Evolutionary conservation across 371 early-diverging fungal genomes (phyloP), one percentile per base, ranked within the genome.

Genomic region (Batkoa obscura): DNA sequence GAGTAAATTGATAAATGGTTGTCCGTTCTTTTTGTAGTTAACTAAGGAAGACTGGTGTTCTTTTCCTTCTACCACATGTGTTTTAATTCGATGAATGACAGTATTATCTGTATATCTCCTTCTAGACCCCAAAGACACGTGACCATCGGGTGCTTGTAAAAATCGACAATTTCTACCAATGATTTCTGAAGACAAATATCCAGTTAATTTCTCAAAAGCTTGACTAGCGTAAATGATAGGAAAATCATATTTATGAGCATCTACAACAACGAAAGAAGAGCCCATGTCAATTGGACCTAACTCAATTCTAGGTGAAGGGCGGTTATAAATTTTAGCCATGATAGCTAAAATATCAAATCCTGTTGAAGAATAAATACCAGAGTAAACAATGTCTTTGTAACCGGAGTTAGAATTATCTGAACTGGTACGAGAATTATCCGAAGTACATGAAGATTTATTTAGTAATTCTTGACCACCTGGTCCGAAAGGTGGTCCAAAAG

Each of bases 1-100:
- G 17, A 81, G 61, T 17, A 80, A 64, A 60, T 82, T 83, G 59
- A 82, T 75, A 69, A 85, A 85, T n/a, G 84, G 80, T 70, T 73
- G 77, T 3, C 80, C 80, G 4, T 68, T 66, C 57, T 78, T 77
- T 43, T 74, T 62, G 62, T 79, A 82, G 56, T 82, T 82, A 48
- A 82, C 71, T 3, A 76, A 60, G 15, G 70, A 69, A n/a, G 69
- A 69, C 60, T 82, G 83, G 33, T 68, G 67, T 58, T 82, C 83
- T 48, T 74, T 67, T 12, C 68, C 60, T 33, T 66, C 60, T 10
- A 67, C 57, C 34, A 79, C 60, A 23, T 64, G 60, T n/a, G 71
- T 64, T 47, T 73, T 74, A 30, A 82, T 59, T 48, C 71, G 67
- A 48, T 64, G 66, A 0, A 78, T 74, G 0, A 71, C 61, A 10